phyloP scores from a whole-genome alignment of 352 stramenopile species.

The Phytophthora melonis region DNA sequence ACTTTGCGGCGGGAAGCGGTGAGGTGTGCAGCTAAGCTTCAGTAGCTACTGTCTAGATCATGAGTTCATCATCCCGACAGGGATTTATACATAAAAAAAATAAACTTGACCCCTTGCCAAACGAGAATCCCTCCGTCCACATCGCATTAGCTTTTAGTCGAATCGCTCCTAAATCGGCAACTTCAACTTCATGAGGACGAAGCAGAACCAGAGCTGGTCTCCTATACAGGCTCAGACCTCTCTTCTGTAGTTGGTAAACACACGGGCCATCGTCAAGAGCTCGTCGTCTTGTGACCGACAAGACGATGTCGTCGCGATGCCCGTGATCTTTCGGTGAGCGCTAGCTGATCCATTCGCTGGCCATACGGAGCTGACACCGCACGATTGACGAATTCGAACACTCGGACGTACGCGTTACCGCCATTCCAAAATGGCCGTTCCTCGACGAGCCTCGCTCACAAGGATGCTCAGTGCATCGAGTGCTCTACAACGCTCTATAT shows the following conservation, averaged over 20 bases:
- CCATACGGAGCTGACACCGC: not conserved
- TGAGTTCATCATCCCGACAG: slow-evolving; percentile 8
- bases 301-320: not conserved
- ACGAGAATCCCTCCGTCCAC: not conserved
- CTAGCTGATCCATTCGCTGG: slow-evolving; percentile 7
- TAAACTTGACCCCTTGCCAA: not conserved
- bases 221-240: not conserved
- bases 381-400: slow-evolving; percentile 16
- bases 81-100: slow-evolving; percentile 19
- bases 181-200: not conserved
- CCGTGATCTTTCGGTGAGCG: slow-evolving; percentile 4
- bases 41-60: not conserved
- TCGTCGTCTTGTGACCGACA: slow-evolving; percentile 2
- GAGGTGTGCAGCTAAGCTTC: slow-evolving; percentile 33
- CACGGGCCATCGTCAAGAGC: not conserved
- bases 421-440: slow-evolving; percentile 3
- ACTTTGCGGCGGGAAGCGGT: slow-evolving; percentile 42
- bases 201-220: not conserved
- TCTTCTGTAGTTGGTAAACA: not conserved
- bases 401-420: not conserved
- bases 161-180: not conserved
- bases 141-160: not conserved
- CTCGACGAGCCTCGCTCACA: not conserved
- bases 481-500: slow-evolving; percentile 8
- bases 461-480: slow-evolving; percentile 4